phyloP scores from a whole-genome alignment of 148 eudicot genomes.

The Chenopodium album region DNA sequence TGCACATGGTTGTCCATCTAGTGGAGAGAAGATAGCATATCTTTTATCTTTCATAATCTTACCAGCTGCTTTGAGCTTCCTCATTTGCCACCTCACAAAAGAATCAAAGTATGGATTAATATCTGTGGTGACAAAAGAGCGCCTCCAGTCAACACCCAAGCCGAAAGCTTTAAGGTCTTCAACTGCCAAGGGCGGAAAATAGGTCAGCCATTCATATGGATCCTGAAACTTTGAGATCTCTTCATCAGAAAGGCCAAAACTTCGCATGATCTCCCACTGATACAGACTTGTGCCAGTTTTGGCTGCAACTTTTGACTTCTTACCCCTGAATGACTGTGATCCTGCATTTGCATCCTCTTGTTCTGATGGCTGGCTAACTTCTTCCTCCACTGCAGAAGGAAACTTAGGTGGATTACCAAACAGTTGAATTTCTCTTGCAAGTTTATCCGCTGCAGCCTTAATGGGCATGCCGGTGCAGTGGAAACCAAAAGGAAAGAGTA shows the following conservation, averaged over 20 bases:
- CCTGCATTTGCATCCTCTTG: constrained; percentile 41
- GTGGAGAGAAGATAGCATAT: constrained; percentile 70
- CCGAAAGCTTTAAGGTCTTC: constrained; percentile 90
- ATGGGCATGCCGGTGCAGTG: no score
- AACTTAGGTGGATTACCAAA: constrained; percentile 77
- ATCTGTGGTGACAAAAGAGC: constrained; percentile 84
- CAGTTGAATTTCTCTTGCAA: constrained; percentile 16
- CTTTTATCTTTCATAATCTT: constrained; percentile 87
- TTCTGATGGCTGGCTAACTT: constrained; percentile 28
- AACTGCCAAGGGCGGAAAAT: constrained; percentile 74
- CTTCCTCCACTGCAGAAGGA: constrained; percentile 53
- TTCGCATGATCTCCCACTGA: constrained; percentile 94
- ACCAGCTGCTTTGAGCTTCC: constrained; percentile 65
- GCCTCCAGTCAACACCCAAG: constrained; percentile 87
- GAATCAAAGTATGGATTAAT: constrained; percentile 76
- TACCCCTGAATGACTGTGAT: constrained; percentile 63
- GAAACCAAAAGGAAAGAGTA: constrained; percentile 72
- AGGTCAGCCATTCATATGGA: constrained; percentile 70
- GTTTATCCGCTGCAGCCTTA: no score
- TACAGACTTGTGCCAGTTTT: constrained; percentile 69
- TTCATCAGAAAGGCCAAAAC: constrained; percentile 71
- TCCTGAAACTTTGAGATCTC: constrained; percentile 67
- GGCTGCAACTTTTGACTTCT: constrained; percentile 79
- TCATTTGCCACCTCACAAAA: constrained; percentile 88
- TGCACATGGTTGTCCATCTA: constrained; percentile 96